These are phyloP conservation scores for Sugiyamaella chiloensis DNA, from an alignment of 805 yeast genomes.

Conservation along the genomic window DNA sequence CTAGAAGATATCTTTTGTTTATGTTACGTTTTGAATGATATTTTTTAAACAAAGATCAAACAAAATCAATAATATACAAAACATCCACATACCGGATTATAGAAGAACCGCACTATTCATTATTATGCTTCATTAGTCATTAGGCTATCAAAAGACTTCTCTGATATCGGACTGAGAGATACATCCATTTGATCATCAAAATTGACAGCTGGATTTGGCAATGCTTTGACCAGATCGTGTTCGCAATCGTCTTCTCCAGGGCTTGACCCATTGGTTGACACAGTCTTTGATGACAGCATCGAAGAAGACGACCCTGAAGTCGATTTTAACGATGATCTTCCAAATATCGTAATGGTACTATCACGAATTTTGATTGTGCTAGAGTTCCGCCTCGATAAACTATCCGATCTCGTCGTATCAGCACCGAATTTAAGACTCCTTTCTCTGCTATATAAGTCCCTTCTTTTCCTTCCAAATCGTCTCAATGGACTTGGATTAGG, in stretches of 20 bases:
- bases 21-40: no score
- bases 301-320: slow-evolving; percentile 7
- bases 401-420: slow-evolving; percentile 1
- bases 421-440: slow-evolving; percentile 2
- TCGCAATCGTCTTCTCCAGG: background rate
- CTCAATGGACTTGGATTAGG: background rate
- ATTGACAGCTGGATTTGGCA: background rate
- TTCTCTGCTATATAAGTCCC: slow-evolving; percentile 1
- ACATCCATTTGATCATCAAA: background rate
- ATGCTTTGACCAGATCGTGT: background rate
- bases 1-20: background rate
- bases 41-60: no score
- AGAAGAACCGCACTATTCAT: no score
- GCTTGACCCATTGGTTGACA: background rate
- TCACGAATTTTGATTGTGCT: slow-evolving; percentile 15
- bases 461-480: slow-evolving; percentile 5
- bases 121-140: background rate
- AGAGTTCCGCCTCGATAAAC: slow-evolving; percentile 15
- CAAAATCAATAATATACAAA: no score
- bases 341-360: slow-evolving; percentile 18
- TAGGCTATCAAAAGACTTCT: slow-evolving; percentile 15
- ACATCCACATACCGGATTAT: no score
- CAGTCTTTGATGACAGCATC: slow-evolving; percentile 3
- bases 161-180: slow-evolving; percentile 22
- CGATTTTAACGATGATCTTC: background rate